Conservation (phyloP, 2,329 filamentous ascomycete species). For the Neurospora sp. region DNA sequence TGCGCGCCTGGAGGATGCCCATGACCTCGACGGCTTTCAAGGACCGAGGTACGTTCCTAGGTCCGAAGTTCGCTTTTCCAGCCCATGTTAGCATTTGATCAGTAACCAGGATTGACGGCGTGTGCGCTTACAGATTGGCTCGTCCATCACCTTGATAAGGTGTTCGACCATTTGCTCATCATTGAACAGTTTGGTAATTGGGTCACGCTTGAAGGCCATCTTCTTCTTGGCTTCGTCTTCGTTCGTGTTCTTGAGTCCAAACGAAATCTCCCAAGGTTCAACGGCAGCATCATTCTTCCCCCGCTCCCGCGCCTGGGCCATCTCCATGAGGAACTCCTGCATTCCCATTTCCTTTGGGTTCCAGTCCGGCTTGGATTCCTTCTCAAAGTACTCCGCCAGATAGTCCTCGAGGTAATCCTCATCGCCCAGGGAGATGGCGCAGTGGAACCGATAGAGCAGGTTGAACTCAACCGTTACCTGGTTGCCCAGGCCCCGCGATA, state of each 20-base stretch:
- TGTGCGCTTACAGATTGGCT: constrained; percentile 26
- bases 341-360: not conserved
- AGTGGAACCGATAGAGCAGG: constrained; percentile 57
- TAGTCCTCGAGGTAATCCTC: constrained; percentile 32
- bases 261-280: not conserved
- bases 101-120: not conserved
- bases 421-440: constrained; percentile 48
- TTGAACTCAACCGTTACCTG: constrained; percentile 62
- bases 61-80: constrained; percentile 39
- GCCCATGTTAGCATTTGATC: constrained; percentile 20
- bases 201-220: constrained; percentile 34
- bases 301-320: constrained; percentile 26
- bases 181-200: not conserved
- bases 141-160: constrained; percentile 49
- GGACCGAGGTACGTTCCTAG: constrained; percentile 46
- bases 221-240: constrained; percentile 36
- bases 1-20: constrained; percentile 51
- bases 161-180: constrained; percentile 49
- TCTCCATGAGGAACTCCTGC: constrained; percentile 29
- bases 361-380: not conserved
- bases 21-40: constrained; percentile 53
- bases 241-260: constrained; percentile 33
- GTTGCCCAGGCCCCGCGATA: constrained; percentile 50
- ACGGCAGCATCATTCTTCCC: constrained; percentile 33
- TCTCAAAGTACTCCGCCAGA: not conserved